Evolutionary conservation across 1,139 yeast species (phyloP), one percentile per base, ranked within the genome.

Genomic region (Lodderomyces beijingensis): DNA sequence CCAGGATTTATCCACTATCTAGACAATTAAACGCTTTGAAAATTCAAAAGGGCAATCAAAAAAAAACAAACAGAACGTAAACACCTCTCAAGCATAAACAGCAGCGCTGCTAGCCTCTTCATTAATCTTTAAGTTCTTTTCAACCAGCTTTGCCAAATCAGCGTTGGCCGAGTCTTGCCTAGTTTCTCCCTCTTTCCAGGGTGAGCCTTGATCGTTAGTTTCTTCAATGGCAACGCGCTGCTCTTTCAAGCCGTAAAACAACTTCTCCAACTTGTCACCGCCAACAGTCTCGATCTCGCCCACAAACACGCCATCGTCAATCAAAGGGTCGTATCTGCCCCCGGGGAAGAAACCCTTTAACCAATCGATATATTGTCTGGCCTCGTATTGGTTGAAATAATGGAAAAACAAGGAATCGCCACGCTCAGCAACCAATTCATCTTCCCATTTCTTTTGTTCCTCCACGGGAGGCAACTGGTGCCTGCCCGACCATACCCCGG

Each of bases 401-500:
- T 60, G 61, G 38, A 50, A 57, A 9, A 44, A 35, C 5, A 49
- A 34, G n/a, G 47, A 46, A 34, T 54, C 45, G 2, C 59, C 65
- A 18, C 41, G 44, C 1, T 16, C 20, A 11, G 36, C 46, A 6
- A 55, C 44, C 23, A 54, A 40, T 3, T 48, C 39, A 15, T 34
- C 24, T 39, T 60, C 64, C 67, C 67, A 60, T 30, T 48, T 35
- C 17, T 34, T 36, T 41, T 59, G 67, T 21, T 54, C 63, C 7
- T 19, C 21, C 22, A 47, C 42, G 0, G 56, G 32, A 3, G 68
- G 68, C 27, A 59, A 47, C 4, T 41, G 27, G 14, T 37, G 41
- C 21, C 53, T 47, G 9, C 55, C 58, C 4, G 64, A 58, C 73
- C 74, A 68, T 4, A 66, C 65, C 6, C 74, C 74, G 9, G 74